phyloP scores from a whole-genome alignment of 2,329 filamentous ascomycete species.

The Fusarium xyrophilum region DNA sequence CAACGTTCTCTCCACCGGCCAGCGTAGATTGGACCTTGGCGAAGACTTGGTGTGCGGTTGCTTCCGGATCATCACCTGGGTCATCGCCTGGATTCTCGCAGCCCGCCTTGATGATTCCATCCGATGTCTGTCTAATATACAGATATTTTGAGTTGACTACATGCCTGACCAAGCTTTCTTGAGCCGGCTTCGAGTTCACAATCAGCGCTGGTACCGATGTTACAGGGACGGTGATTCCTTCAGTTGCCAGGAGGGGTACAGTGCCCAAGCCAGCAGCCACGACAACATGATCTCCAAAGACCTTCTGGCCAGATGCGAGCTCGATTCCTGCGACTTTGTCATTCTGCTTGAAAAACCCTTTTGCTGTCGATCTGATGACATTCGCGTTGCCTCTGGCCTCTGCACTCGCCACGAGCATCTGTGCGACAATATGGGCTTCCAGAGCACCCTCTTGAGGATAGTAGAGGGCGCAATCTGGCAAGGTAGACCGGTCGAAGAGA shows the following conservation, averaged over 20 bases:
- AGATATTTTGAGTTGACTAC: constrained; percentile 23
- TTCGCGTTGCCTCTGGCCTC: not conserved
- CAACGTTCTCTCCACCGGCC: not conserved
- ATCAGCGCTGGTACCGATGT: constrained; percentile 10
- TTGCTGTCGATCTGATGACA: not conserved
- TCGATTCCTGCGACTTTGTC: not conserved
- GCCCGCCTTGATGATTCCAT: constrained; percentile 15
- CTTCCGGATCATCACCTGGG: constrained; percentile 15
- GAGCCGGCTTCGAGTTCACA: constrained; percentile 14
- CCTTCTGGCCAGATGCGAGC: not conserved
- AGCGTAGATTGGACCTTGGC: not conserved
- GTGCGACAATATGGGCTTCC: constrained; percentile 21
- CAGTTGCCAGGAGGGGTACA: not conserved
- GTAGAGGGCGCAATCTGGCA: constrained; percentile 6
- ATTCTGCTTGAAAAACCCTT: not conserved
- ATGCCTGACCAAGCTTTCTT: not conserved
- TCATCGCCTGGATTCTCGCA: constrained; percentile 24
- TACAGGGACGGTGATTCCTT: constrained; percentile 2
- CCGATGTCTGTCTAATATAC: constrained; percentile 17
- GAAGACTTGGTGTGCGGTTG: constrained; percentile 13
- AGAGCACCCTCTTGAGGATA: constrained; percentile 23
- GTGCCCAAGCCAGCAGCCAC: constrained; percentile 24
- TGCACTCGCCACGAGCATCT: constrained; percentile 16
- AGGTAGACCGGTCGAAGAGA: not conserved
- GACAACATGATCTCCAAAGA: constrained; percentile 3